Evolutionary conservation across 2,329 filamentous ascomycete species (phyloP).

Genomic region (Colletotrichum agaves): DNA sequence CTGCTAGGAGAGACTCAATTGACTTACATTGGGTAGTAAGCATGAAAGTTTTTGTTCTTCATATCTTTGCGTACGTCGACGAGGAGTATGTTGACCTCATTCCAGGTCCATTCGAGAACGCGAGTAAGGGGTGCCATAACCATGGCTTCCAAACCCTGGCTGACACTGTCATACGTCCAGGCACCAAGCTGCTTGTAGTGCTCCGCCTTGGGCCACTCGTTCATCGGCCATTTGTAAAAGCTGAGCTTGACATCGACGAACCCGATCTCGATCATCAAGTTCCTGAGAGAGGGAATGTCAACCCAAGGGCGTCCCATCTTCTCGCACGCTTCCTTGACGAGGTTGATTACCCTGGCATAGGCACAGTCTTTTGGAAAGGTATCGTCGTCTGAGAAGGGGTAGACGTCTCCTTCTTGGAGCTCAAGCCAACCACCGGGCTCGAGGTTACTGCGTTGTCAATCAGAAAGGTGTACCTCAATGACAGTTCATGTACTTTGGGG

Average conservation of each 20-base stretch:
- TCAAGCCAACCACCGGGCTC: slow-evolving; percentile 57
- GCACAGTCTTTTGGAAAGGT: slow-evolving; percentile 13
- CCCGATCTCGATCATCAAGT: slow-evolving; percentile 43
- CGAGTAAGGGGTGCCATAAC: slow-evolving; percentile 49
- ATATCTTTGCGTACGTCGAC: slow-evolving; percentile 47
- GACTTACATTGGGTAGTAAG: slow-evolving; percentile 51
- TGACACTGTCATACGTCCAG: slow-evolving; percentile 47
- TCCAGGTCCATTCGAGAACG: slow-evolving; percentile 45
- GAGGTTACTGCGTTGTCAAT: slow-evolving; percentile 41
- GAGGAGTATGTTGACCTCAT: slow-evolving; percentile 48
- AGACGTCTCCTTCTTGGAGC: slow-evolving; percentile 44
- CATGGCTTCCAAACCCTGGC: slow-evolving; percentile 47
- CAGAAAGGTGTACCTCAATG: too few relatives aligned
- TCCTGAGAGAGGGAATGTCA: slow-evolving; percentile 40
- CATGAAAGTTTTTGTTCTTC: slow-evolving; percentile 47
- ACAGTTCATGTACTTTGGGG: not conserved
- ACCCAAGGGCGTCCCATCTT: slow-evolving; percentile 42
- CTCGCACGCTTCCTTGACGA: not conserved
- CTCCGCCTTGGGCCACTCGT: slow-evolving; percentile 33
- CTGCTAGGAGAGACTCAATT: too few relatives aligned
- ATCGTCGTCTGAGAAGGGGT: slow-evolving; percentile 43
- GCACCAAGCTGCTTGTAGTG: slow-evolving; percentile 1
- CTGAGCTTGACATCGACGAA: slow-evolving; percentile 39
- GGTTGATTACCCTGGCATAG: slow-evolving; percentile 6
- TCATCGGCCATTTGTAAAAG: slow-evolving; percentile 36